phyloP scores from a whole-genome alignment of 768 basidiomycete genomes.

The Boletales sp. region DNA sequence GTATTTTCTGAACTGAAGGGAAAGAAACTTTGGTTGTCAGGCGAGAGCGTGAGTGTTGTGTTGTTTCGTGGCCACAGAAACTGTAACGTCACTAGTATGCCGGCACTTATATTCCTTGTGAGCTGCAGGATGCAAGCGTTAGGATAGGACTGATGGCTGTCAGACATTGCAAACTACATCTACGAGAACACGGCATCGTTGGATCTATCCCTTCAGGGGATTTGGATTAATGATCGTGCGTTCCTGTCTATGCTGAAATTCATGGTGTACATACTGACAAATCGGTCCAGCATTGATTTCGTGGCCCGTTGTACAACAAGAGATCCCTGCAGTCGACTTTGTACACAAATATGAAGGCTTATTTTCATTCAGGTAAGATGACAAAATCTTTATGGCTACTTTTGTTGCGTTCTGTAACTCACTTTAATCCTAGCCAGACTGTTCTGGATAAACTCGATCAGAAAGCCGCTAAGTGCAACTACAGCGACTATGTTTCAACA shows the following conservation, averaged over 20 bases:
- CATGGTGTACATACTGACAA: background rate
- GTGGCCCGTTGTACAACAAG: constrained; percentile 59
- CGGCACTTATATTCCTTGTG: constrained; percentile 63
- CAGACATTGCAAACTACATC: constrained; percentile 76
- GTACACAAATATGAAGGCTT: constrained; percentile 70
- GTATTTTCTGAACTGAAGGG: constrained; percentile 71
- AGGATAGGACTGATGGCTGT: background rate
- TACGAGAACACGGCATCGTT: constrained; percentile 53
- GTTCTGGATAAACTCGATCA: constrained; percentile 59
- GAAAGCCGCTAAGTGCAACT: constrained; percentile 54
- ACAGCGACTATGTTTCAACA: constrained; percentile 57
- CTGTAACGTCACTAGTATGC: constrained; percentile 49
- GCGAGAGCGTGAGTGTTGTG: constrained; percentile 61
- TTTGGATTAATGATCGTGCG: constrained; percentile 73
- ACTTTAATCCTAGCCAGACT: constrained; percentile 43
- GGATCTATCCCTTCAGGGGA: constrained; percentile 60
- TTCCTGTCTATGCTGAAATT: background rate
- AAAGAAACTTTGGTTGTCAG: constrained; percentile 66
- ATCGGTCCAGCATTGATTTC: constrained; percentile 47
- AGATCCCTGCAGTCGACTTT: constrained; percentile 72
- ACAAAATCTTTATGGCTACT: too few species aligned
- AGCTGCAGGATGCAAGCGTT: constrained; percentile 15
- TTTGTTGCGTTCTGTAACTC: background rate
- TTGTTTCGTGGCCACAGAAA: background rate
- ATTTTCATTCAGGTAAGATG: constrained; percentile 66